These are phyloP conservation scores for Aspergillus bridgeri DNA, from an alignment of 495 filamentous ascomycete genomes.

Conservation along the genomic window DNA sequence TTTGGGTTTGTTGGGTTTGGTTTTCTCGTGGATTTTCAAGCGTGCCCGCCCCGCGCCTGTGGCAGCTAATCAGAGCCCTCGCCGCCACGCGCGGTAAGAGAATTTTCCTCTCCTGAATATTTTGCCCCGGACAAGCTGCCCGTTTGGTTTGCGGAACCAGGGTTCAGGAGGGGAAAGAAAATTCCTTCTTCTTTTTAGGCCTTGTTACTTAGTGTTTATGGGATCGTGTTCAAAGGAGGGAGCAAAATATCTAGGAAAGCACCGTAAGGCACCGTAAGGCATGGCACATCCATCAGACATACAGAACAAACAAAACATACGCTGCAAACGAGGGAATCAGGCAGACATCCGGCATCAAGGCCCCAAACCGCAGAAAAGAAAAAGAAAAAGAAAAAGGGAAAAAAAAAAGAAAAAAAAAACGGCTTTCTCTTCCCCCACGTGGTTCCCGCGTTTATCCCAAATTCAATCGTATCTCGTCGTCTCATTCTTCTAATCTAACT, in stretches of 20 bases:
- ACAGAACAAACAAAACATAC: background rate
- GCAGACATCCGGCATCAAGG: background rate
- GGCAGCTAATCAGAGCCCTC: conserved; percentile 44
- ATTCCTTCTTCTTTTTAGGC: background rate
- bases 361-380: background rate
- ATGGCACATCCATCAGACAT: no score
- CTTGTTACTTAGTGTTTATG: no score
- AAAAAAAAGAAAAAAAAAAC: background rate
- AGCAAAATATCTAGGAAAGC: no score
- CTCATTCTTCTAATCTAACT: no score
- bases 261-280: background rate
- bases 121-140: background rate
- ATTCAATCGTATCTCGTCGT: no score
- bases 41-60: conserved; percentile 37
- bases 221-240: no score
- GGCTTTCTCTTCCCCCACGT: conserved; percentile 10
- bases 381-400: background rate
- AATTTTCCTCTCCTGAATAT: conserved; percentile 14
- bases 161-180: background rate
- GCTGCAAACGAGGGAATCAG: background rate
- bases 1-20: conserved; percentile 27
- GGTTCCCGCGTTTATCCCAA: conserved; percentile 1
- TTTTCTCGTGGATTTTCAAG: conserved; percentile 41
- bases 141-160: background rate
- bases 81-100: conserved; percentile 29